phyloP scores from a whole-genome alignment of 345 rosid genomes.

The Hypericum androsaemum region DNA sequence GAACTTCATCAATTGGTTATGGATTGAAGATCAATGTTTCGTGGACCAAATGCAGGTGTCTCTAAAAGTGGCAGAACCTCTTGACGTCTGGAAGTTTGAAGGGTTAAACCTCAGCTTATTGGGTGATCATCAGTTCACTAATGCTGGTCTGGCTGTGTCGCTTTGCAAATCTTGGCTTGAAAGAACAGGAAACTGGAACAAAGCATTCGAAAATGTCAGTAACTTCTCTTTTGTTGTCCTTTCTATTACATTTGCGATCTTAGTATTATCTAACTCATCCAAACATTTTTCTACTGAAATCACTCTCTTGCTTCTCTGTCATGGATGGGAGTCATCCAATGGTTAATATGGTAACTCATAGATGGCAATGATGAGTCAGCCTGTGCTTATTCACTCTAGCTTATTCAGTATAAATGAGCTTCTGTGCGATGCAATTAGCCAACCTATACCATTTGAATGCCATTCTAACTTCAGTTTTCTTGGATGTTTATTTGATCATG shows the following conservation, averaged over 20 bases:
- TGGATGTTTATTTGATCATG: too few species aligned
- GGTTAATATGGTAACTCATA: too few species aligned
- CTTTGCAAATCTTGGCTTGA: conserved; percentile 78
- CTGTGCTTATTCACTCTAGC: too few species aligned
- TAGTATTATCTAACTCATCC: neutral
- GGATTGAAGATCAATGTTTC: conserved; percentile 10
- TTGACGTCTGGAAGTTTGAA: conserved; percentile 35
- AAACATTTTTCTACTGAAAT: neutral
- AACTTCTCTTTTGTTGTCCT: neutral
- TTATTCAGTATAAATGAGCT: too few species aligned
- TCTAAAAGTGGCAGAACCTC: conserved; percentile 50
- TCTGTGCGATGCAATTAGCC: too few species aligned
- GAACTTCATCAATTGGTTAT: neutral
- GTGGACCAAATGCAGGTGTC: conserved; percentile 46
- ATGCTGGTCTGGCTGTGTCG: conserved; percentile 87
- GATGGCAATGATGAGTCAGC: too few species aligned
- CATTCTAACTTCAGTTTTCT: too few species aligned
- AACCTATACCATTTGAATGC: too few species aligned
- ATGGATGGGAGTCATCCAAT: neutral
- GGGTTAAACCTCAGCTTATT: conserved; percentile 57
- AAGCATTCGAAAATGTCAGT: conserved; percentile 40
- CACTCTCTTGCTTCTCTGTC: neutral
- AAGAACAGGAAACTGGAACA: conserved; percentile 62
- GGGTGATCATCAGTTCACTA: conserved; percentile 75
- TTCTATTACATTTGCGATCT: neutral